Evolutionary conservation across 768 basidiomycete genomes (phyloP).

Genomic region (Mycena maculata): DNA sequence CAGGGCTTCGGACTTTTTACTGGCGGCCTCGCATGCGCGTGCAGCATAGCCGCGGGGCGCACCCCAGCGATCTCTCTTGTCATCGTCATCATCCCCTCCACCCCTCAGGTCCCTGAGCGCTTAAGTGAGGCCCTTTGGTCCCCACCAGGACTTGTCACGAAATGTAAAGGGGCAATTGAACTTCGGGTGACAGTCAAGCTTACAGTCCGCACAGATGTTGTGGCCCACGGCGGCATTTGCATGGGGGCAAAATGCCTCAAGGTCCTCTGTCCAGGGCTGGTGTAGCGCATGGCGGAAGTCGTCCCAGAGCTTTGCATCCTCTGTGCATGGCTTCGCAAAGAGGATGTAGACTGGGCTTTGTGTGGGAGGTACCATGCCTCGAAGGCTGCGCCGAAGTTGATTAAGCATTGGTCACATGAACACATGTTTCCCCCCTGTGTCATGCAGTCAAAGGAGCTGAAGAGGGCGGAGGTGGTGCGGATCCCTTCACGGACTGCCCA

Average conservation of each 20-base stretch:
- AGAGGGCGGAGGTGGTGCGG: background rate
- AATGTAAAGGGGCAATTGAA: background rate
- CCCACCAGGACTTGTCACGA: constrained; percentile 7
- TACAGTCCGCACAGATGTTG: constrained; percentile 15
- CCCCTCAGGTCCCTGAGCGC: background rate
- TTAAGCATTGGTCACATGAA: background rate
- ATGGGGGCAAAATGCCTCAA: background rate
- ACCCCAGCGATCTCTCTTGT: background rate
- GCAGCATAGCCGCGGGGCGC: background rate
- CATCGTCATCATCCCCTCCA: background rate
- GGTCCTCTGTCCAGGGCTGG: background rate
- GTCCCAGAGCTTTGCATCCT: background rate
- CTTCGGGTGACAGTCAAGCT: constrained; percentile 18
- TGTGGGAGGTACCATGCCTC: background rate
- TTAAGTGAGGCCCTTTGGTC: background rate
- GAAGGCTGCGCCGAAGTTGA: background rate
- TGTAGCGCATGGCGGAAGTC: background rate
- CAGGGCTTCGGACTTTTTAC: background rate
- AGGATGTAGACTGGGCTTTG: constrained; percentile 2
- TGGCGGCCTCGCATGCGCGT: background rate
- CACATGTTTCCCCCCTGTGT: background rate
- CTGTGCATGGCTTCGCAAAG: constrained; percentile 3
- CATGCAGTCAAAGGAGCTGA: background rate
- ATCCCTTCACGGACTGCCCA: background rate
- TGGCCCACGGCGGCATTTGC: background rate